Conservation (phyloP, 2,329 filamentous ascomycete species). For the Nemania sp. region DNA sequence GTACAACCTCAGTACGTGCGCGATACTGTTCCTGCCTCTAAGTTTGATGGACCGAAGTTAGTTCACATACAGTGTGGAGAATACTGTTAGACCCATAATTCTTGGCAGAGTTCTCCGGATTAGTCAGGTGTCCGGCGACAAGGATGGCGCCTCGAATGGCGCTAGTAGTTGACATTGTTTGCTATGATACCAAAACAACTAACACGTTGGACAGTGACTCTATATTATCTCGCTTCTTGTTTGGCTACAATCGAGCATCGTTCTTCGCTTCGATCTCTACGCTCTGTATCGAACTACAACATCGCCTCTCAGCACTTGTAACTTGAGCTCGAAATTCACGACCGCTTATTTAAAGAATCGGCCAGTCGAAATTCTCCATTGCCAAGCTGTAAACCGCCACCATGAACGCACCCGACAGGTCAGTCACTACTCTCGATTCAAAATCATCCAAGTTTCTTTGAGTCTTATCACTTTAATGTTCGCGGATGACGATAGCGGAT, state of each 20-base stretch:
- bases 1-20: no score
- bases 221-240: not conserved
- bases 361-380: no score
- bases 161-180: no score
- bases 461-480: not conserved
- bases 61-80: not conserved
- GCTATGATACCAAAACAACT: no score
- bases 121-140: no score
- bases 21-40: no score
- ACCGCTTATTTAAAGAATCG: not conserved
- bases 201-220: no score
- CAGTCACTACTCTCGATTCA: constrained; percentile 33
- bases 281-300: not conserved
- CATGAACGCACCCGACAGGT: constrained; percentile 63
- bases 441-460: not conserved
- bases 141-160: no score
- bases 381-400: constrained; percentile 30
- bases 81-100: not conserved
- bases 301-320: not conserved
- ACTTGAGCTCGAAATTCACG: not conserved
- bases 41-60: not conserved
- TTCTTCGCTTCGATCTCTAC: not conserved
- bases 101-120: constrained; percentile 27
- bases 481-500: no score
- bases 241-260: not conserved